These are phyloP conservation scores for Bromus sterilis DNA, from an alignment of 176 grass and related monocot species.

Conservation along the genomic window DNA sequence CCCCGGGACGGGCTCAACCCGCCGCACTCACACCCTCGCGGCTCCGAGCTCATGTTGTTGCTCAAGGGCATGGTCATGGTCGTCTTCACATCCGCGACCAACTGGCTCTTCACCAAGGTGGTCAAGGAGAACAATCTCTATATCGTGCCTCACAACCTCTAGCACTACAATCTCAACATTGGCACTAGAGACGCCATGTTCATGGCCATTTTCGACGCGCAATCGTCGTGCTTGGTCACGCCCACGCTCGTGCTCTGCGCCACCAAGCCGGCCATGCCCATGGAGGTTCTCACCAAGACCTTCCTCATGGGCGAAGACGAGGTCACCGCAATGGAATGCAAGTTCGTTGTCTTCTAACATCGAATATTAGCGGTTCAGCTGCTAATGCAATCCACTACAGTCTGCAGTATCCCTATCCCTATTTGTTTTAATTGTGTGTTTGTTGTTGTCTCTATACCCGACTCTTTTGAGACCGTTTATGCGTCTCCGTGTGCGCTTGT, in stretches of 20 bases:
- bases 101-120: conserved; percentile 37
- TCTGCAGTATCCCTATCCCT: neutral
- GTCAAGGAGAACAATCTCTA: conserved; percentile 45
- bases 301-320: conserved; percentile 43
- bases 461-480: neutral
- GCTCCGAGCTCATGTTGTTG: conserved; percentile 55
- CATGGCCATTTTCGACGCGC: conserved; percentile 44
- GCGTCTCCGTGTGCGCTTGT: neutral
- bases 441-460: neutral
- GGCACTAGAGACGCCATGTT: conserved; percentile 30
- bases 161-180: conserved; percentile 64
- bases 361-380: neutral
- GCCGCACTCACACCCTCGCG: conserved; percentile 64
- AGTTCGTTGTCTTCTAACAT: conserved; percentile 29
- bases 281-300: conserved; percentile 57
- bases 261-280: conserved; percentile 39
- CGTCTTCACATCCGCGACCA: conserved; percentile 35
- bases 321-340: conserved; percentile 25
- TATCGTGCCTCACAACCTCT: conserved; percentile 43
- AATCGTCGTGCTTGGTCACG: conserved; percentile 36
- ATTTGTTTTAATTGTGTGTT: neutral
- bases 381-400: neutral
- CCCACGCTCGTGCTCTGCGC: conserved; percentile 46
- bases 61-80: conserved; percentile 47
- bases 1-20: conserved; percentile 50